Evolutionary conservation across 2,329 filamentous ascomycete genomes (phyloP), one percentile per base, ranked within the genome.

Genomic region (Fusarium proliferatum): DNA sequence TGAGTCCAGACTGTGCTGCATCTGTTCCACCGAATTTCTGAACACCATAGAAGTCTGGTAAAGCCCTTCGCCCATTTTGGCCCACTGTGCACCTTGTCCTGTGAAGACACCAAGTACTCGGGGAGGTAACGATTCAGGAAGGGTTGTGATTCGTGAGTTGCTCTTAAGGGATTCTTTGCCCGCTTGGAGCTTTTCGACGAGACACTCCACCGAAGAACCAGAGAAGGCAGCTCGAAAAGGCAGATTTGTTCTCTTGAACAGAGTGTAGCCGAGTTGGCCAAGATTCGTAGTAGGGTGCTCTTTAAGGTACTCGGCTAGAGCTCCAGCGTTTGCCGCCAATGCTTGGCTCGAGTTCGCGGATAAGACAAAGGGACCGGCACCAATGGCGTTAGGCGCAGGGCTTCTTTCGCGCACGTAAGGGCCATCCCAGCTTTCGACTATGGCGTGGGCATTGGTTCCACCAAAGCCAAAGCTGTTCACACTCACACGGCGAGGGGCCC

Each of bases 71-170:
- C 81, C 82, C 82, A 84, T 83, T 4, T 60, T 66, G 9, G 64
- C 55, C 79, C 79, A 83, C 48, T 84, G 82, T 1, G 82, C 80
- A 16, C 82, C 82, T 39, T 84, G 82, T 10, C 82, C 82, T 11
- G 79, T 82, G 55, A 83, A 83, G 1, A 83, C 76, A 11, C 76
- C 78, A 5, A 45, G 78, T 57, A 13, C 60, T 71, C 3, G 74
- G 61, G 45, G 23, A 28, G 45, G 45, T 28, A 28, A 48, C 28
- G 39, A 41, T 21, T 21, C 39, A 41, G 39, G 39, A 41, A 41
- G 39, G 19, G 39, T 15, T 41, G 39, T n/a, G 19, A n/a, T 41
- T 21, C 39, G 39, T 41, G 39, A 41, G 16, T 21, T 41, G 16
- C 16, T n/a, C 39, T 41, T 41, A 21, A 41, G 39, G 39, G 39